Conservation (phyloP, 2,329 filamentous ascomycete species). For the Sporothrix pseudoabietina region DNA sequence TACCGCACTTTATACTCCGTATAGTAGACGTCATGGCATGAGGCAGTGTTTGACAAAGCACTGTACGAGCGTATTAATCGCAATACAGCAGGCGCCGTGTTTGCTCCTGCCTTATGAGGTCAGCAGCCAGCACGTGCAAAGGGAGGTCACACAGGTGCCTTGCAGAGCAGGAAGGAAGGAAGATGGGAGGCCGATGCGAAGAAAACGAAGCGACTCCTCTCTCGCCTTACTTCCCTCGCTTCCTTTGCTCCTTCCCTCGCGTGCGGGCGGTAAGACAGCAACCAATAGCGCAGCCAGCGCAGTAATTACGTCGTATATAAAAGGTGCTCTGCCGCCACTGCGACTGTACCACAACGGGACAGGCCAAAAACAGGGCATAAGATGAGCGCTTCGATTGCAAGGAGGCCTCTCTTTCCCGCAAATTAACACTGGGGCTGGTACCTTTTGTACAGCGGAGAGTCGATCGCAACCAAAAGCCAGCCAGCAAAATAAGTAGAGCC, state of each 20-base stretch:
- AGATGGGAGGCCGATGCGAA: background rate
- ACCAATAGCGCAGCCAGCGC: background rate
- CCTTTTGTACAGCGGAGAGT: background rate
- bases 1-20: background rate
- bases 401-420: conserved; percentile 19
- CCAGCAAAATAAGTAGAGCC: background rate
- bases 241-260: background rate
- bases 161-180: background rate
- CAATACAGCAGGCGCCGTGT: background rate
- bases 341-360: background rate
- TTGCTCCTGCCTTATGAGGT: conserved; percentile 4
- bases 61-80: background rate
- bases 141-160: background rate
- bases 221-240: background rate
- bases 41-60: background rate
- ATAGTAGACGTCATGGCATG: background rate
- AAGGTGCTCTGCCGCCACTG: background rate
- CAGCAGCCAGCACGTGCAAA: background rate
- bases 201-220: background rate
- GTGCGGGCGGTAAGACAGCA: background rate
- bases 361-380: background rate
- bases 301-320: background rate
- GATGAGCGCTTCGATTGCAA: background rate
- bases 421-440: conserved; percentile 21
- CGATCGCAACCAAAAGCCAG: background rate